Evolutionary conservation across 306 rosid species (phyloP), one percentile per base, ranked within the genome.

Genomic region (Sophora flavescens): DNA sequence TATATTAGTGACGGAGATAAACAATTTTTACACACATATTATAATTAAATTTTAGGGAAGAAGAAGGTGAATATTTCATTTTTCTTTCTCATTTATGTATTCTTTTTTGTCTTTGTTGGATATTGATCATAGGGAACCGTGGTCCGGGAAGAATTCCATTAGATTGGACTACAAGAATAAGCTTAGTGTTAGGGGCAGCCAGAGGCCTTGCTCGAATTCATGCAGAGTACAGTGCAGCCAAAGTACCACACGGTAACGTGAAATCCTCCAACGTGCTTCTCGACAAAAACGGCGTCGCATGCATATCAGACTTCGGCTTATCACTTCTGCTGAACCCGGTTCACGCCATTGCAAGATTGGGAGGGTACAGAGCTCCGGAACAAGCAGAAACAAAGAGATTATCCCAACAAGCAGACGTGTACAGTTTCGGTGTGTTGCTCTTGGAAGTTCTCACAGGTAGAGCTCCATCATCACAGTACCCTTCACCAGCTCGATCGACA

Each of bases 111-210:
- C 13, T 26, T 44, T 51, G 16, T 5, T 58, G 78, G 51, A 17
- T 66, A 42, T 41, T 80, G 39, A 60, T n/a, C n/a, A n/a, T 14
- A 95, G 98, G 96, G 69, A 92, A 96, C 74, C 90, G 99, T 8
- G 99, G 99, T 56, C 96, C 97, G 2, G 99, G 99, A 5, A 87
- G 98, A 68, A 96, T 96, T 74, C 99, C 99, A 12, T 76, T 96
- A 87, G 99, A 96, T 84, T 96, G 99, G 99, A 92, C 99, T 6
- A 96, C 99, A 6, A 88, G 99, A 77, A 92, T 96, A 84, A 96
- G 98, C 86, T 85, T 96, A 81, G 85, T 89, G 33, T 72, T 95
- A 6, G 99, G 97, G 2, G 99, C 99, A 28, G 97, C 99, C 10
- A 87, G 92, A 41, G 99, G 99, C 16, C 89, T 96, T 1, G 93